These are phyloP conservation scores for Starmera quercuum DNA, from an alignment of 805 yeast species.

Conservation along the genomic window DNA sequence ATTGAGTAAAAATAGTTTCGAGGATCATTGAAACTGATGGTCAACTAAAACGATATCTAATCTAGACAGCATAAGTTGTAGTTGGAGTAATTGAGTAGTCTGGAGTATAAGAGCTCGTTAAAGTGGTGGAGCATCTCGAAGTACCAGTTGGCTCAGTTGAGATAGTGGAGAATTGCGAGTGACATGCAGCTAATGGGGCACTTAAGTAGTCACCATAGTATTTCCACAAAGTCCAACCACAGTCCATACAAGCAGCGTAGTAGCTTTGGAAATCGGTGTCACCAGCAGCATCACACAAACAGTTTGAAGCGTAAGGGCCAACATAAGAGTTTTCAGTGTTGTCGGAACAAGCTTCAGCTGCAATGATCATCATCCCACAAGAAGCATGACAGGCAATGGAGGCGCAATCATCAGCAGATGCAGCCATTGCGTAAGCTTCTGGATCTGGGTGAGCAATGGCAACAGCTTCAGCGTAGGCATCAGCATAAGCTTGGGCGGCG, in stretches of 20 bases:
- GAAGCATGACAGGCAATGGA: slow-evolving; percentile 19
- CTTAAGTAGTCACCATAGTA: slow-evolving; percentile 18
- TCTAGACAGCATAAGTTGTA: too few relatives aligned
- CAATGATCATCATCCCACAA: slow-evolving; percentile 23
- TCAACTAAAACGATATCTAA: too few relatives aligned
- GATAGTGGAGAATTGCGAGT: background rate
- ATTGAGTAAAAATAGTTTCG: too few relatives aligned
- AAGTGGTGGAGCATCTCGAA: slow-evolving; percentile 12
- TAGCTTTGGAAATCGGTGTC: slow-evolving; percentile 5
- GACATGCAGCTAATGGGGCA: slow-evolving; percentile 17
- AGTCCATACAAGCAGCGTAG: slow-evolving; percentile 20
- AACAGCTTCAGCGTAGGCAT: slow-evolving; percentile 3
- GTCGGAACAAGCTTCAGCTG: slow-evolving; percentile 19
- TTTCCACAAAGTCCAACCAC: slow-evolving; percentile 28
- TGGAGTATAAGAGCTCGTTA: slow-evolving; percentile 3
- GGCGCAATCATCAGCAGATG: slow-evolving; percentile 11
- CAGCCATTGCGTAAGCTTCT: slow-evolving; percentile 15
- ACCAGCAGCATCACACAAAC: slow-evolving; percentile 8
- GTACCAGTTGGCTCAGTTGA: slow-evolving; percentile 23
- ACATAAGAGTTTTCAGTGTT: slow-evolving; percentile 9
- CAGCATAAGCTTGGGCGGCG: slow-evolving; percentile 2
- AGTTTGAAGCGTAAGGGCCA: slow-evolving; percentile 4
- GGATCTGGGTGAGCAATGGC: slow-evolving; percentile 6
- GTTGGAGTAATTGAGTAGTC: slow-evolving; percentile 2
- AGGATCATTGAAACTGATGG: too few relatives aligned